Base-by-base conservation (phyloP, 1,284 basidiomycete genomes). In the Cystobasidium pallidum region DNA sequence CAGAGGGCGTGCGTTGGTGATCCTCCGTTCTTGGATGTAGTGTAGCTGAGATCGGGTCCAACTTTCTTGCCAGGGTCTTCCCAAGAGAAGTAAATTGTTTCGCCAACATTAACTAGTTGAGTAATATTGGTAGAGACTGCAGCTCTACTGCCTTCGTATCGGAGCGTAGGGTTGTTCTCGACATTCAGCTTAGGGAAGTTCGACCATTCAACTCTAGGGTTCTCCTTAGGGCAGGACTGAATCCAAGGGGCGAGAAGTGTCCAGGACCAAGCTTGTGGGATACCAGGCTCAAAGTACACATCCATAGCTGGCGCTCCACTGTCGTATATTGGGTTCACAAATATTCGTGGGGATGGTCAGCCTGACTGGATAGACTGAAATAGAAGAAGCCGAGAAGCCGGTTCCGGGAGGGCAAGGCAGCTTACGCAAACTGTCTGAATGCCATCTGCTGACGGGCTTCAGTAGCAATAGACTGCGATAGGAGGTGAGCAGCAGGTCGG, bases 401-500 rank as follows among this genome's bases (percentile, higher is more conserved):
- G 39, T 7, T 41, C n/a, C 45, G 45, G 45, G 45, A 47, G n/a
- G n/a, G 4, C 45, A 17, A 21, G 39, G 15, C 39, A 6, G n/a
- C 49, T 8, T 51, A 51, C 32, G 52, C 52, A 55, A 88, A 85
- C 78, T 89, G 87, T 15, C 87, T 80, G 82, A 89, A 88, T 57
- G 85, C 82, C 85, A 88, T 86, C 80, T 89, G 86, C 80, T 89
- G 88, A 13, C 88, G 82, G 39, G 82, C 85, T 80, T 89, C 88
- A n/a, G 85, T 87, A 0, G 86, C 84, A 75, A 89, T 74, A 4
- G 84, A 83, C 78, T 89, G 85, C 2, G 86, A 78, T 13, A 89
- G 80, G 11, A 89, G 80, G 62, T 84, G 81, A 0, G 88, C 87
- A 2, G 84, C 79, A 2, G 85, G 82, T 24, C 87, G 83, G 26